phyloP scores from a whole-genome alignment of 352 stramenopile species.

The Globisporangium ultimum region DNA sequence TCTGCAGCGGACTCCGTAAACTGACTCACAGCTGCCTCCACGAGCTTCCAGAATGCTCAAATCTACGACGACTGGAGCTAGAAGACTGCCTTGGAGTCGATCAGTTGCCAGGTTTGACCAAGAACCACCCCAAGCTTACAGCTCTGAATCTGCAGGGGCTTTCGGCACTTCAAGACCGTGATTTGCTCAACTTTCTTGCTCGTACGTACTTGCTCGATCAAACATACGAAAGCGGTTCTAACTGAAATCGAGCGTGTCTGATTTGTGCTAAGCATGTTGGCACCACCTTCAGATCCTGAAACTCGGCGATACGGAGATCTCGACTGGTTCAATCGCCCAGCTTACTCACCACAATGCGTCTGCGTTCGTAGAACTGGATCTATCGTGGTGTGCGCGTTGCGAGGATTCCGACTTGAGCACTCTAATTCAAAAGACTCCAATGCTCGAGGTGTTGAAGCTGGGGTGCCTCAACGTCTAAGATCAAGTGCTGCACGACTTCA shows the following conservation, averaged over 20 bases:
- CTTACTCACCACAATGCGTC: background rate
- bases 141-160: slow-evolving; percentile 15
- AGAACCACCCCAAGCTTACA: slow-evolving; percentile 1
- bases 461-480: slow-evolving; percentile 18
- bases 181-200: slow-evolving; percentile 6
- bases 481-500: slow-evolving; percentile 4
- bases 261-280: slow-evolving; percentile 3
- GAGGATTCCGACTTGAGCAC: slow-evolving; percentile 5
- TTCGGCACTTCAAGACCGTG: slow-evolving; percentile 5
- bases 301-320: slow-evolving; percentile 18
- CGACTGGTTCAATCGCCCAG: slow-evolving; percentile 4
- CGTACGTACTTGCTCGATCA: slow-evolving; percentile 1
- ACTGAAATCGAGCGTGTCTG: too few species aligned
- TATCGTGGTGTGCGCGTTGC: slow-evolving; percentile 23
- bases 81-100: slow-evolving; percentile 14
- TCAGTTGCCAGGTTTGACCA: slow-evolving; percentile 5
- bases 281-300: slow-evolving; percentile 3
- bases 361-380: slow-evolving; percentile 11
- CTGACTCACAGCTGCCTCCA: slow-evolving; percentile 8
- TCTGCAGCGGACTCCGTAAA: slow-evolving; percentile 10
- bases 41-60: slow-evolving; percentile 5
- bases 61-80: slow-evolving; percentile 15
- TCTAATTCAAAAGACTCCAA: slow-evolving; percentile 9
- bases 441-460: slow-evolving; percentile 14
- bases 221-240: too few species aligned